phyloP scores from a whole-genome alignment of 2,329 filamentous ascomycete genomes.

The Aspergillus hiratsukae region DNA sequence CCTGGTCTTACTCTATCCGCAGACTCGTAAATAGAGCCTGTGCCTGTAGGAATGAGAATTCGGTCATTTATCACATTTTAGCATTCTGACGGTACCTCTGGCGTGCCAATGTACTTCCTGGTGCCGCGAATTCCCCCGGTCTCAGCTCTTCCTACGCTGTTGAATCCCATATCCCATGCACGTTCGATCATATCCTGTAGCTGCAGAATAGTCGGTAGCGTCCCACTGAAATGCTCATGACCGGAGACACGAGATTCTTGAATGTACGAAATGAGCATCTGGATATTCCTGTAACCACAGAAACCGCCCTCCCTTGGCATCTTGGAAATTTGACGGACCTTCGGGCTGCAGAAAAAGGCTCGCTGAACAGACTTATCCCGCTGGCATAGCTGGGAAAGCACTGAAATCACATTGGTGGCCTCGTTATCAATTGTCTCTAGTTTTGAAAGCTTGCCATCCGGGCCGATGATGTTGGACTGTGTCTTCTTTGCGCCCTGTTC shows the following conservation, averaged over 20 bases:
- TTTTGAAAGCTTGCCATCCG: slow-evolving; percentile 41
- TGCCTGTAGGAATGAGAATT: slow-evolving; percentile 49
- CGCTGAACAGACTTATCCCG: slow-evolving; percentile 61
- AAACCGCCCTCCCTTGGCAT: slow-evolving; percentile 81
- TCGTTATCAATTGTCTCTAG: slow-evolving; percentile 46
- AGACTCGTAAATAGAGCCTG: slow-evolving; percentile 71
- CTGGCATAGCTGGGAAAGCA: slow-evolving; percentile 60
- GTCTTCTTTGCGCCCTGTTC: slow-evolving; percentile 55
- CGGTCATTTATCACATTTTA: background rate
- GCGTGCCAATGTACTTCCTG: slow-evolving; percentile 91
- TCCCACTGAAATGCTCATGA: slow-evolving; percentile 54
- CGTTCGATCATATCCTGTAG: slow-evolving; percentile 83
- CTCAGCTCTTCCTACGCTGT: slow-evolving; percentile 67
- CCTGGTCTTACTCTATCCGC: slow-evolving; percentile 55
- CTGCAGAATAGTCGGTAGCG: slow-evolving; percentile 70
- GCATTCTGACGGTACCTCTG: slow-evolving; percentile 58
- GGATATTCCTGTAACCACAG: slow-evolving; percentile 92
- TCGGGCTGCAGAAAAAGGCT: slow-evolving; percentile 75
- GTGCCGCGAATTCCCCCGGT: slow-evolving; percentile 86
- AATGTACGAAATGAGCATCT: slow-evolving; percentile 82
- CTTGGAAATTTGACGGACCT: slow-evolving; percentile 76
- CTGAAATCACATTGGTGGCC: slow-evolving; percentile 53
- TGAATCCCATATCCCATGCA: slow-evolving; percentile 84
- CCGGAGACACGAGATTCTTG: slow-evolving; percentile 56
- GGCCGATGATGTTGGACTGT: slow-evolving; percentile 48